Percentiles rank a stretch among this genome's conserved stretches.
Evolutionary conservation across 2,329 filamentous ascomycete genomes (phyloP).

Genomic region (Verticillium dahliae): DNA sequence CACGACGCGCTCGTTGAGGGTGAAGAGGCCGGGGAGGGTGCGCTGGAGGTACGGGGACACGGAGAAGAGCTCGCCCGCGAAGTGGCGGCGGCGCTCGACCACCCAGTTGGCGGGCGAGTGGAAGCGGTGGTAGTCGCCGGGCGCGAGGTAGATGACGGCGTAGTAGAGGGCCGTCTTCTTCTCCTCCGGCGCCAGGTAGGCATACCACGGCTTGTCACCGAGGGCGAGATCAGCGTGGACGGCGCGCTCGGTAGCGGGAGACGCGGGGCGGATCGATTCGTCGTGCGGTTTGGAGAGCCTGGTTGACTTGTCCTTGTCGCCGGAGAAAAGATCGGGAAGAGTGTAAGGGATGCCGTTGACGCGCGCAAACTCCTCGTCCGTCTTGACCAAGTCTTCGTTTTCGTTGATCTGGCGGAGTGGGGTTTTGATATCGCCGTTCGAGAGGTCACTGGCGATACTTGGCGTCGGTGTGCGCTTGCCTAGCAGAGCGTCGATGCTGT

Average conservation of each 20-base stretch:
- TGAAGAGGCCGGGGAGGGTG: slow-evolving; percentile 89
- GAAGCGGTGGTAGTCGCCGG: slow-evolving; percentile 97
- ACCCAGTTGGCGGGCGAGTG: slow-evolving; percentile 96
- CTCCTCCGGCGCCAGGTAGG: slow-evolving; percentile 50
- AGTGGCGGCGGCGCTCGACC: slow-evolving; percentile 89
- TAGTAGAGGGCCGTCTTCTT: slow-evolving; percentile 78
- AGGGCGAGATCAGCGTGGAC: slow-evolving; percentile 79
- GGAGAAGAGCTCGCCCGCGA: slow-evolving; percentile 90
- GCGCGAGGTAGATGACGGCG: slow-evolving; percentile 89
- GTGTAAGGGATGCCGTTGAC: slow-evolving; percentile 97
- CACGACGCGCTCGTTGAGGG: slow-evolving; percentile 91
- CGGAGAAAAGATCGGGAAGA: slow-evolving; percentile 79
- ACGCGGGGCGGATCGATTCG: slow-evolving; percentile 59
- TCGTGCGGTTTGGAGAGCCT: slow-evolving; percentile 34
- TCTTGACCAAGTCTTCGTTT: slow-evolving; percentile 62
- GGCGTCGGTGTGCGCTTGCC: slow-evolving; percentile 57
- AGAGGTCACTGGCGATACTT: slow-evolving; percentile 32
- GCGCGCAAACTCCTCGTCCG: slow-evolving; percentile 86
- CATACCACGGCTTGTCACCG: slow-evolving; percentile 64
- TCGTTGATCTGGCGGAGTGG: slow-evolving; percentile 26
- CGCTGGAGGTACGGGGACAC: slow-evolving; percentile 93
- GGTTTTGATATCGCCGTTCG: background rate
- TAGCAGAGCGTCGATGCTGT: slow-evolving; percentile 87
- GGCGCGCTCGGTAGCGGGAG: slow-evolving; percentile 68
- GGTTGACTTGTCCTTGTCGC: slow-evolving; percentile 30